Conservation (phyloP, 768 basidiomycete genomes). For the Mycena metata region DNA sequence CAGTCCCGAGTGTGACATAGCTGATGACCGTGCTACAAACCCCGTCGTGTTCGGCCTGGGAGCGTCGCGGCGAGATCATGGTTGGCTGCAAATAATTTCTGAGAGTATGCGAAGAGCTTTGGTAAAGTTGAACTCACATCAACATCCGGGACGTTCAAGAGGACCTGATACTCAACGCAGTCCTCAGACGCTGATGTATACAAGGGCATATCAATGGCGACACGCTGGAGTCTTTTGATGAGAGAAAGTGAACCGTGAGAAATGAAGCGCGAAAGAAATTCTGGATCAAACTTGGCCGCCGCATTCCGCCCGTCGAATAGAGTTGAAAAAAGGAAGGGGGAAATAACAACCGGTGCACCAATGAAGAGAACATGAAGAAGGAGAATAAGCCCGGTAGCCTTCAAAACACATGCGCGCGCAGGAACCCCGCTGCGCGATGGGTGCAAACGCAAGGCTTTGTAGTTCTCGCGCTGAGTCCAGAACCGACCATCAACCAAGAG, state of each 20-base stretch:
- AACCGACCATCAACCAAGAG: slow-evolving; percentile 6
- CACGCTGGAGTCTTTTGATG: not conserved
- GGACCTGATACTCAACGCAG: slow-evolving; percentile 2
- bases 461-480: slow-evolving; percentile 7
- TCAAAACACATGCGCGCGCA: not conserved
- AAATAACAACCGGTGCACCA: slow-evolving; percentile 3
- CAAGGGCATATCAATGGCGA: not conserved
- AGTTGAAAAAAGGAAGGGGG: slow-evolving; percentile 14
- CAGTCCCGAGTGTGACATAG: too few species aligned
- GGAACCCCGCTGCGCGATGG: slow-evolving; percentile 5
- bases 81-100: not conserved
- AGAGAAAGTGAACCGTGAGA: not conserved
- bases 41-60: slow-evolving; percentile 10
- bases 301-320: slow-evolving; percentile 9
- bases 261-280: slow-evolving; percentile 5
- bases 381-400: slow-evolving; percentile 10
- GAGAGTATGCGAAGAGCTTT: not conserved
- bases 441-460: slow-evolving; percentile 11
- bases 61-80: not conserved
- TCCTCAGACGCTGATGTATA: not conserved
- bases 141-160: slow-evolving; percentile 6
- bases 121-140: slow-evolving; percentile 8
- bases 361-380: slow-evolving; percentile 19
- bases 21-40: not conserved
- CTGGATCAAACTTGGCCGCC: slow-evolving; percentile 9